A percentile compares a stretch with the other conserved stretches of the same genome.
Conservation (phyloP, 352 stramenopile genomes). For the Pythium oligandrum region DNA sequence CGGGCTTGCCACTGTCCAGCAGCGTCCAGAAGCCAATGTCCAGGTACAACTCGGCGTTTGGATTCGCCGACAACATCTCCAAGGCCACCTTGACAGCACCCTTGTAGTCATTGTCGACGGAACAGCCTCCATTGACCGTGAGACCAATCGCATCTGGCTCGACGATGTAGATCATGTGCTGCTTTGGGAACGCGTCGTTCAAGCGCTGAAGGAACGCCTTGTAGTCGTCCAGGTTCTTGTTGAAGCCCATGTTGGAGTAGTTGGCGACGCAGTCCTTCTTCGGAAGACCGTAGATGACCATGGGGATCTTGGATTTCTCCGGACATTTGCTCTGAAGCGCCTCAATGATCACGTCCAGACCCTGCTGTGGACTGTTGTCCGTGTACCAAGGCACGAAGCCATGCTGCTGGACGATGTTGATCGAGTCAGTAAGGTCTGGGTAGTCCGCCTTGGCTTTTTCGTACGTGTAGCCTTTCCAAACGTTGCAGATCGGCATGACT, state of each 20-base stretch:
- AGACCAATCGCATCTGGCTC: slow-evolving; percentile 28
- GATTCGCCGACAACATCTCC: slow-evolving; percentile 13
- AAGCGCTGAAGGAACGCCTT: slow-evolving; percentile 19
- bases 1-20: slow-evolving; percentile 7
- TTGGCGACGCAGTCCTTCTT: slow-evolving; percentile 28
- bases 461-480: slow-evolving; percentile 8
- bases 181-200: slow-evolving; percentile 6
- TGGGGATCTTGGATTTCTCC: slow-evolving; percentile 13
- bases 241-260: slow-evolving; percentile 21
- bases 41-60: slow-evolving; percentile 24
- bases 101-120: slow-evolving; percentile 15
- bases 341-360: slow-evolving; percentile 1
- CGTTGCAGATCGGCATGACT: slow-evolving; percentile 13
- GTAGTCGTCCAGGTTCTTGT: slow-evolving; percentile 27
- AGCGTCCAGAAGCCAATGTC: slow-evolving; percentile 29
- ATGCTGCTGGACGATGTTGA: slow-evolving; percentile 16
- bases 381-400: slow-evolving; percentile 25
- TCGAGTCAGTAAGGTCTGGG: slow-evolving; percentile 11
- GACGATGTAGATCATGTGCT: slow-evolving; percentile 28
- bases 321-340: slow-evolving; percentile 4
- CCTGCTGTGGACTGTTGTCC: slow-evolving; percentile 10
- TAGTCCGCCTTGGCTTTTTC: slow-evolving; percentile 10
- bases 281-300: slow-evolving; percentile 30
- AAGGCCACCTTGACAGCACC: slow-evolving; percentile 20
- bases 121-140: slow-evolving; percentile 16